Conservation (phyloP, 1,139 yeast genomes). For the Saccharomyces hybrid region DNA sequence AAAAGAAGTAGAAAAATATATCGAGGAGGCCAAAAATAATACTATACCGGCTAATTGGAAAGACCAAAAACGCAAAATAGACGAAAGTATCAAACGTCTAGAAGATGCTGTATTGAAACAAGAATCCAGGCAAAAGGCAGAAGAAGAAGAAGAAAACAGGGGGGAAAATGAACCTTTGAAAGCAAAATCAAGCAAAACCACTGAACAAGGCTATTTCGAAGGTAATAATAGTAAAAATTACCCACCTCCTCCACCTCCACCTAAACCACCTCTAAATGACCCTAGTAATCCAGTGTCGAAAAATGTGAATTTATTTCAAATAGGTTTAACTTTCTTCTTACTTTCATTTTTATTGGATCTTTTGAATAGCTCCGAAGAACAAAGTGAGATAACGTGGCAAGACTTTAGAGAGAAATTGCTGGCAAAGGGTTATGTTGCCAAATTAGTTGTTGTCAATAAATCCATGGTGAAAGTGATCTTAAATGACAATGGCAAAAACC, state of each 20-base stretch:
- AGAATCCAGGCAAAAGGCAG: constrained; percentile 5
- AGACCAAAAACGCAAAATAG: constrained; percentile 17
- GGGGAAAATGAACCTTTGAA: constrained; percentile 5
- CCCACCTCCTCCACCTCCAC: constrained; percentile 1
- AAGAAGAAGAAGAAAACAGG: constrained; percentile 3
- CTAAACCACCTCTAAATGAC: constrained; percentile 17
- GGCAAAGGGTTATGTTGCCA: constrained; percentile 60
- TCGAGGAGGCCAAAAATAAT: constrained; percentile 16
- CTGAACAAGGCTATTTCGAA: background rate
- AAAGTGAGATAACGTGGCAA: constrained; percentile 44
- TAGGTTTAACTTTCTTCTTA: constrained; percentile 29
- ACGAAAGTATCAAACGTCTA: constrained; percentile 20
- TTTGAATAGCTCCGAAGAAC: constrained; percentile 25
- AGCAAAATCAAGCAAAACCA: constrained; percentile 4
- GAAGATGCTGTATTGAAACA: constrained; percentile 21
- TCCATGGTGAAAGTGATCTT: constrained; percentile 59
- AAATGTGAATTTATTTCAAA: constrained; percentile 31
- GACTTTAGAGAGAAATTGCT: constrained; percentile 59
- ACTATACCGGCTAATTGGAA: constrained; percentile 12
- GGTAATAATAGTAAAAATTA: background rate
- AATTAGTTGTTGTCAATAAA: constrained; percentile 58
- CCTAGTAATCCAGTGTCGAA: constrained; percentile 29
- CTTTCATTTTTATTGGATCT: constrained; percentile 29
- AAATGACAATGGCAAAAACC: constrained; percentile 49
- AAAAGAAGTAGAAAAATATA: constrained; percentile 18